These are phyloP conservation scores for Ogataea zsoltii DNA, from an alignment of 805 yeast genomes.

Conservation along the genomic window DNA sequence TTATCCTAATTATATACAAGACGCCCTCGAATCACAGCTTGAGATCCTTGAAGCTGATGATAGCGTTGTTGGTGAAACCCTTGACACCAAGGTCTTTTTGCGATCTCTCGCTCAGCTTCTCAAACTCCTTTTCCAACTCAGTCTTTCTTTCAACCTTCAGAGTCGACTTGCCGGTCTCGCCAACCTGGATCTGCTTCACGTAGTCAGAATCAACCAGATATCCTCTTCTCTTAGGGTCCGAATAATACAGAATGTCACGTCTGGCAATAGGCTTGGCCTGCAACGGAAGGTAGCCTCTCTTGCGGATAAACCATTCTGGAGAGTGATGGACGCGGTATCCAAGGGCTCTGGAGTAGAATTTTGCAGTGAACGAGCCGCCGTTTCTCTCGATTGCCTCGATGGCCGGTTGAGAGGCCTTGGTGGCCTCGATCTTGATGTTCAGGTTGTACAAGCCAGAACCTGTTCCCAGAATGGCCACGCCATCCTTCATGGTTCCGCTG, in stretches of 20 bases:
- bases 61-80: slow-evolving; percentile 26
- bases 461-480: slow-evolving; percentile 77
- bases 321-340: slow-evolving; percentile 73
- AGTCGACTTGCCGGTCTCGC: slow-evolving; percentile 15
- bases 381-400: slow-evolving; percentile 67
- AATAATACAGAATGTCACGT: slow-evolving; percentile 78
- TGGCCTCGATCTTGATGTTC: slow-evolving; percentile 77
- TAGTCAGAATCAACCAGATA: slow-evolving; percentile 50
- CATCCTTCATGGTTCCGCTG: slow-evolving; percentile 70
- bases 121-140: slow-evolving; percentile 25
- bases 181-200: slow-evolving; percentile 34
- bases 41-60: slow-evolving; percentile 29
- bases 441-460: slow-evolving; percentile 52
- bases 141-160: slow-evolving; percentile 18
- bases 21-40: slow-evolving; percentile 7
- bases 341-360: slow-evolving; percentile 60
- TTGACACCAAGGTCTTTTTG: slow-evolving; percentile 16
- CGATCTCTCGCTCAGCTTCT: slow-evolving; percentile 8
- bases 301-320: slow-evolving; percentile 68
- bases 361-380: slow-evolving; percentile 75
- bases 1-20: slow-evolving; percentile 8
- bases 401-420: slow-evolving; percentile 76
- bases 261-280: slow-evolving; percentile 83
- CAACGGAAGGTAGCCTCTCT: slow-evolving; percentile 78
- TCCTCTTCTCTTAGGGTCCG: slow-evolving; percentile 71